These are phyloP conservation scores for Andrographis paniculata DNA, from an alignment of 305 asterid species.

Conservation along the genomic window DNA sequence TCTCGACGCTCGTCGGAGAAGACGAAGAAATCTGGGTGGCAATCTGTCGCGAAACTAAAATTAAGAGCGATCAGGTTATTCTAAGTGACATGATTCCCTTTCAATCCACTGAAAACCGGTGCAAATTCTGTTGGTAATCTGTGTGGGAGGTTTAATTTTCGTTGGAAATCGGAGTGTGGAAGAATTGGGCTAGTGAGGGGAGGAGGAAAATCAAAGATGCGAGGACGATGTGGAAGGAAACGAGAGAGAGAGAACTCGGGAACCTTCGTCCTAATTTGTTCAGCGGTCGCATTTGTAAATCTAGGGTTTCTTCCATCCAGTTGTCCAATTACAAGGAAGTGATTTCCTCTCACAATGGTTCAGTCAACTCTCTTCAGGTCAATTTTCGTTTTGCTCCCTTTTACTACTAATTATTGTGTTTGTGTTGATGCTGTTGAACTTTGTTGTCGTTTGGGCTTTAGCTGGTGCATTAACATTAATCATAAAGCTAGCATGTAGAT, in stretches of 20 bases:
- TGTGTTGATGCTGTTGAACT: too few relatives aligned
- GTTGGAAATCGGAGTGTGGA: too few relatives aligned
- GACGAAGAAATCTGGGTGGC: not conserved
- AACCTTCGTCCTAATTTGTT: slow-evolving; percentile 78
- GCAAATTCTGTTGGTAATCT: too few relatives aligned
- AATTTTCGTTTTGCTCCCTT: slow-evolving; percentile 4
- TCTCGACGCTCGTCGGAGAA: not conserved
- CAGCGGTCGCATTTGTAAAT: slow-evolving; percentile 47
- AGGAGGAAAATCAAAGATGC: slow-evolving; percentile 64
- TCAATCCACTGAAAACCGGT: not conserved
- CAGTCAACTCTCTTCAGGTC: slow-evolving; percentile 93
- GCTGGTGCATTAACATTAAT: too few relatives aligned
- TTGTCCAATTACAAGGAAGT: slow-evolving; percentile 91
- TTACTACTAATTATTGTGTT: not conserved
- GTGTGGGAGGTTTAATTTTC: too few relatives aligned
- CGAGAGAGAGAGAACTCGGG: slow-evolving; percentile 82
- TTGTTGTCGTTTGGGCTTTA: too few relatives aligned
- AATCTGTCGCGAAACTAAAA: not conserved
- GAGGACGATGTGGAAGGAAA: slow-evolving; percentile 99
- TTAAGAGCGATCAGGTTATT: not conserved
- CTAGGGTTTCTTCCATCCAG: slow-evolving; percentile 60
- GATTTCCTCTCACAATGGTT: slow-evolving; percentile 79
- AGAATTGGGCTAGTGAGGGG: not conserved
- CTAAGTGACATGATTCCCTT: not conserved
- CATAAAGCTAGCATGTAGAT: too few relatives aligned